Evolutionary conservation across 805 yeast genomes (phyloP).

Genomic region (Wickerhamomyces alni): DNA sequence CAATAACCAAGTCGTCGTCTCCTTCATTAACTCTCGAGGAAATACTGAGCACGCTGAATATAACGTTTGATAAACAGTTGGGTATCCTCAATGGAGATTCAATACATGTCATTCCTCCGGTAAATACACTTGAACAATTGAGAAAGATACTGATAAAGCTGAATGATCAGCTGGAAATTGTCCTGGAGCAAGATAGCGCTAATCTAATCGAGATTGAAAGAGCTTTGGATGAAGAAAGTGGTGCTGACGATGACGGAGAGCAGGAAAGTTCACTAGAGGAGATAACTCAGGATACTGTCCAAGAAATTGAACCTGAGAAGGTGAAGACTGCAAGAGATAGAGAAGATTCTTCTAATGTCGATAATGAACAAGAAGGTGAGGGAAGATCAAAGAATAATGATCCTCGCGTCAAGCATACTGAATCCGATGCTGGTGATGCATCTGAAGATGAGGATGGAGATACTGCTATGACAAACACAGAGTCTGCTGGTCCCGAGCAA

Average conservation of each 20-base stretch:
- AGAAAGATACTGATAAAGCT: constrained; percentile 37
- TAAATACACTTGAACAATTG: constrained; percentile 16
- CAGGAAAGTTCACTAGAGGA: not conserved
- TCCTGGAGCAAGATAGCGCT: constrained; percentile 23
- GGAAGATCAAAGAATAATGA: too few species aligned
- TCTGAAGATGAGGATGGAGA: not conserved
- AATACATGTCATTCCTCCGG: constrained; percentile 34
- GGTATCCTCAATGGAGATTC: constrained; percentile 60
- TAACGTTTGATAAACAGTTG: constrained; percentile 51
- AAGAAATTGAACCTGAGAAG: too few species aligned
- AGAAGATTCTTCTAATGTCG: not conserved
- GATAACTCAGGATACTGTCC: not conserved
- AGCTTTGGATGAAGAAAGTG: constrained; percentile 2
- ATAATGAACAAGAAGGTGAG: not conserved
- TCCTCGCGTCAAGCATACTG: too few species aligned
- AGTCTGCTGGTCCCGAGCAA: too few species aligned
- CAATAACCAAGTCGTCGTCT: constrained; percentile 22
- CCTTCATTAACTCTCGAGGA: constrained; percentile 42
- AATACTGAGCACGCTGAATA: constrained; percentile 44
- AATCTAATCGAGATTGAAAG: constrained; percentile 10
- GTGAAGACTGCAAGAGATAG: too few species aligned
- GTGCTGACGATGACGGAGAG: constrained; percentile 1
- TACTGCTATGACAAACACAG: too few species aligned
- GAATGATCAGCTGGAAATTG: constrained; percentile 29
- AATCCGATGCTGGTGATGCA: not conserved